Evolutionary conservation across 1,284 basidiomycete genomes (phyloP), one percentile per base, ranked within the genome.

Genomic region (Volvariella surrecta): DNA sequence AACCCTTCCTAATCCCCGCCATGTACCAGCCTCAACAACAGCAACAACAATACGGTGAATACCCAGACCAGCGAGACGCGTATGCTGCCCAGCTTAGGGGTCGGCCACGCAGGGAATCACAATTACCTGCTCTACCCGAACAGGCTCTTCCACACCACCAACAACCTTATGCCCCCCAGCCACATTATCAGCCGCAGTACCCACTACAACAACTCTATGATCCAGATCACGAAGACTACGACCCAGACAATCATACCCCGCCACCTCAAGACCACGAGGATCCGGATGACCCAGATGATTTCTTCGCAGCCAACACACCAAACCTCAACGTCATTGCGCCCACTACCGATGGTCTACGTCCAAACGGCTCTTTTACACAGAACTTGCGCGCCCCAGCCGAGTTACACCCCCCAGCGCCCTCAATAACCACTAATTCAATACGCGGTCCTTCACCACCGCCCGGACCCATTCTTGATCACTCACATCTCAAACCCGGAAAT

Each of bases 401-500:
- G 30, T 32, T 45, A 31, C 37, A 52, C 32, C 41, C 42, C 0
- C 49, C 50, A 13, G 50, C 57, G 19, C 58, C 56, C 39, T 67
- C 70, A 1, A 53, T 64, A 42, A 59, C 67, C 9, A 62, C 67
- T 6, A 64, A 69, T 43, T 72, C 70, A 18, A 54, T 69, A 45
- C 65, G 71, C 17, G 66, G 73, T 0, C 72, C 76, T 13, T 78
- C 74, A 0, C 65, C 76, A 7, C 67, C 76, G 16, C 66, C 69
- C 11, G 79, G 71, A 6, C 79, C 82, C 40, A 72, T 94, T 50
- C 79, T 94, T 49, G 89, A 94, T 67, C 91, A 95, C 55, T 91
- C 92, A 34, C 95, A 99, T 64, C 79, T 99, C 34, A 80, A 85
- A 31, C 94, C 94, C 15, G 96, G 96, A 38, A 87, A 87, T 45